A percentile compares a stretch with the other conserved stretches of the same genome.
phyloP scores from a whole-genome alignment of 2,329 filamentous ascomycete genomes.

The Spiromastix sp. region DNA sequence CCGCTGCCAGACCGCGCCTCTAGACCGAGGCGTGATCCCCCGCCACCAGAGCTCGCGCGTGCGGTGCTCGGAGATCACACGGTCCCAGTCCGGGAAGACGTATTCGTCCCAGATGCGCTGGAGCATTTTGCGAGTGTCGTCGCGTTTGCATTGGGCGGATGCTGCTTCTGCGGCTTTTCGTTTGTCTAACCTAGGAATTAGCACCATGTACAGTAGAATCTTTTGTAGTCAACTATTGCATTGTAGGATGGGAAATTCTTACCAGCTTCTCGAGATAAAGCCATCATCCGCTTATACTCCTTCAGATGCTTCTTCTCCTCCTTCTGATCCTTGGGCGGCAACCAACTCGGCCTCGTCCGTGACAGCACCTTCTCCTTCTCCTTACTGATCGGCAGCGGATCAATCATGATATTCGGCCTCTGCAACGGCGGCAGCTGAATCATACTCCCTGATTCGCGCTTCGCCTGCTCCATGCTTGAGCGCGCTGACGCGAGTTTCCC shows the following conservation, averaged over 20 bases:
- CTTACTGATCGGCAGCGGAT: conserved; percentile 55
- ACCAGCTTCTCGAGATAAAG: conserved; percentile 48
- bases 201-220: conserved; percentile 8
- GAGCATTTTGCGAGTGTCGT: conserved; percentile 42
- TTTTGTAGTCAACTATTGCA: no score
- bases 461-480: conserved; percentile 27
- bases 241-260: conserved; percentile 15
- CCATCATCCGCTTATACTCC: conserved; percentile 58
- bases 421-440: conserved; percentile 50
- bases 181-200: conserved; percentile 33
- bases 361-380: conserved; percentile 56
- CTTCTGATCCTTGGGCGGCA: conserved; percentile 63
- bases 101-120: conserved; percentile 53
- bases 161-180: conserved; percentile 39
- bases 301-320: conserved; percentile 85
- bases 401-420: conserved; percentile 54
- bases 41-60: conserved; percentile 56
- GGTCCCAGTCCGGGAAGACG: conserved; percentile 50
- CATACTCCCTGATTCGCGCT: conserved; percentile 24
- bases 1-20: conserved; percentile 49
- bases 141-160: conserved; percentile 38
- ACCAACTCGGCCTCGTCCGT: conserved; percentile 58
- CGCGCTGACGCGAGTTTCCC: conserved; percentile 24
- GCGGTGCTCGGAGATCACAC: conserved; percentile 42
- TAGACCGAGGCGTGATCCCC: conserved; percentile 46